These are phyloP conservation scores for Paracorniculantispora psalliotae DNA, from an alignment of 2,329 filamentous ascomycete species.

Conservation along the genomic window DNA sequence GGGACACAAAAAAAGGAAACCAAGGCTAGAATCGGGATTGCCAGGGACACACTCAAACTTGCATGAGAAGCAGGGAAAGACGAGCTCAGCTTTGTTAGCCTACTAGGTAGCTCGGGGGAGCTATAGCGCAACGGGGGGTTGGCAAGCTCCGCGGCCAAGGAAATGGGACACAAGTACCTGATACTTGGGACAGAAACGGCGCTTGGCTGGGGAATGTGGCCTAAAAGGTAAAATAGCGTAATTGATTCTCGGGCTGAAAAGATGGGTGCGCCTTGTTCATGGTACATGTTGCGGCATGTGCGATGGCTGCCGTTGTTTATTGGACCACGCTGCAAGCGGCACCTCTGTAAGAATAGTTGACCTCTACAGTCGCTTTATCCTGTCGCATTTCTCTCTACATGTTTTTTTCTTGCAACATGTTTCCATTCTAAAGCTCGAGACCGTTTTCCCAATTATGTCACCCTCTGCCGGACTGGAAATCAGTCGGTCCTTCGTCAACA, in stretches of 20 bases:
- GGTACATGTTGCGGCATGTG: slow-evolving; percentile 8
- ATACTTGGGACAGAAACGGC: background rate
- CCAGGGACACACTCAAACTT: background rate
- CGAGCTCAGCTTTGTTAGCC: background rate
- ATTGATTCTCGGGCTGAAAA: background rate
- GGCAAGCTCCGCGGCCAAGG: background rate
- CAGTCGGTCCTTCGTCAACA: background rate
- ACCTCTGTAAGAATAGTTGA: no score
- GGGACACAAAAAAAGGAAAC: background rate
- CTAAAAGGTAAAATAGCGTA: background rate
- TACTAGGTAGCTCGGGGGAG: no score
- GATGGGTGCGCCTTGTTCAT: background rate
- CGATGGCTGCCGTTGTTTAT: background rate
- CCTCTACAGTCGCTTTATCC: background rate
- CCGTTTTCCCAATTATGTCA: no score
- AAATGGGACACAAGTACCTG: background rate
- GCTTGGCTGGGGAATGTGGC: background rate
- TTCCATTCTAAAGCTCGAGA: no score
- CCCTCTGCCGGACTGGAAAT: no score
- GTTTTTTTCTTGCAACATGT: no score
- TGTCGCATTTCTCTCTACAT: background rate
- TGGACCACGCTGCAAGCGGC: background rate
- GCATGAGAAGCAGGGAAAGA: background rate
- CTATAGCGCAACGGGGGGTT: background rate
- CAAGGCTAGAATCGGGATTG: slow-evolving; percentile 3